Evolutionary conservation across 2,329 filamentous ascomycete species (phyloP).

Genomic region (Scedosporium minutisporum): DNA sequence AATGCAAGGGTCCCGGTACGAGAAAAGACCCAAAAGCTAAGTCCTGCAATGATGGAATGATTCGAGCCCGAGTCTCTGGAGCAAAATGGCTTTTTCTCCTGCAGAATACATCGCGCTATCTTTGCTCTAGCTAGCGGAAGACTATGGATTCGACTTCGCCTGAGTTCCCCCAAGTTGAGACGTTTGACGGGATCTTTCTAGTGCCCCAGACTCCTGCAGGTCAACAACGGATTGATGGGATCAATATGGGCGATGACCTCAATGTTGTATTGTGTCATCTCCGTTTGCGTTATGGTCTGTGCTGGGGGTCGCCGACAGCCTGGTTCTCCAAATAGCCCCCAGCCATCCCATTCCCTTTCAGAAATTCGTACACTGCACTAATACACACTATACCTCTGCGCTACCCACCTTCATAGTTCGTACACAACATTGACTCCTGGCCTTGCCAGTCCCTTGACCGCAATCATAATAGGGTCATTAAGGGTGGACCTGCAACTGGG

Average conservation of each 20-base stretch:
- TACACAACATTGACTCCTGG: too few relatives aligned
- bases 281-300: neutral
- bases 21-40: too few relatives aligned
- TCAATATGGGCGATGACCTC: neutral
- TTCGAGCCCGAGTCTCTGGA: too few relatives aligned
- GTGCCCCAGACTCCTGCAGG: neutral
- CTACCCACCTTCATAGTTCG: too few relatives aligned
- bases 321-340: neutral
- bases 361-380: too few relatives aligned
- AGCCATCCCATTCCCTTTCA: neutral
- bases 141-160: too few relatives aligned
- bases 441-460: neutral
- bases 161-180: neutral
- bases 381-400: too few relatives aligned
- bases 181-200: neutral
- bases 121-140: too few relatives aligned
- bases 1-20: too few relatives aligned
- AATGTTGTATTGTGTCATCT: neutral
- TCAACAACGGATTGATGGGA: neutral
- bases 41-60: too few relatives aligned
- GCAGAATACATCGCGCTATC: too few relatives aligned
- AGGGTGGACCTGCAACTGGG: neutral
- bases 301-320: neutral
- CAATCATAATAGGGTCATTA: neutral
- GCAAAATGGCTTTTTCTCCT: too few relatives aligned